A percentile compares a stretch with the other conserved stretches of the same genome.
These are phyloP conservation scores for Sextonia rubra DNA, from an alignment of 164 flowering plant genomes.

Conservation along the genomic window DNA sequence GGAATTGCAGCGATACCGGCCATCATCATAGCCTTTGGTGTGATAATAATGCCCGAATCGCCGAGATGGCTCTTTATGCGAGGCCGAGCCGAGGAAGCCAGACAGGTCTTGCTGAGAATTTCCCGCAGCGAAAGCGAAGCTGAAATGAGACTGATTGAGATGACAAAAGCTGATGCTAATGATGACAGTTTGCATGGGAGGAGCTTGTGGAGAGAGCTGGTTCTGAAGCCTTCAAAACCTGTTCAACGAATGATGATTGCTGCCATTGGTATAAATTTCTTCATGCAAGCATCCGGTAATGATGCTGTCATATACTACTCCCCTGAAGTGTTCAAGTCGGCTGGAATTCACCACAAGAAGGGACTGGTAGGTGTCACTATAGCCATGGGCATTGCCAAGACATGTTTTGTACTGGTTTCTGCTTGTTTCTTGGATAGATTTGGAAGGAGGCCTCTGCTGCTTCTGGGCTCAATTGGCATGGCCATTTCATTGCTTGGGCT, in stretches of 20 bases:
- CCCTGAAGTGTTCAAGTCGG: conserved; percentile 64
- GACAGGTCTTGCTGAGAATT: conserved; percentile 38
- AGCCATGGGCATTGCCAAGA: conserved; percentile 67
- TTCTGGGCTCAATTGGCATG: conserved; percentile 66
- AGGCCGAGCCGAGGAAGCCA: conserved; percentile 52
- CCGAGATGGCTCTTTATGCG: conserved; percentile 84
- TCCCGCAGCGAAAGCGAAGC: conserved; percentile 52
- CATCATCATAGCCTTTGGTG: conserved; percentile 38
- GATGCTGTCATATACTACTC: conserved; percentile 81
- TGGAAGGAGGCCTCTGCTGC: conserved; percentile 69
- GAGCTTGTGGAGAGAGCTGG: conserved; percentile 69
- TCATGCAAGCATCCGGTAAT: conserved; percentile 92
- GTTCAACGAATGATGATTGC: conserved; percentile 55
- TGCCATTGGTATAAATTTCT: conserved; percentile 78
- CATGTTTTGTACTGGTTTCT: conserved; percentile 53
- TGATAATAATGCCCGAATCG: conserved; percentile 73
- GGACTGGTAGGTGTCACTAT: conserved; percentile 49
- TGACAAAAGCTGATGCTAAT: conserved; percentile 26
- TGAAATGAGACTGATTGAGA: conserved; percentile 42
- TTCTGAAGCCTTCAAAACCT: conserved; percentile 40
- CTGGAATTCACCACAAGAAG: conserved; percentile 46
- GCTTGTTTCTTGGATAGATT: conserved; percentile 56
- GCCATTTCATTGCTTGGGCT: conserved; percentile 39
- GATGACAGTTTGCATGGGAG: conserved; percentile 18
- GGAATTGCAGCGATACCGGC: conserved; percentile 69